phyloP scores from a whole-genome alignment of 2,329 filamentous ascomycete genomes.

The Stachybotrys echinatus region DNA sequence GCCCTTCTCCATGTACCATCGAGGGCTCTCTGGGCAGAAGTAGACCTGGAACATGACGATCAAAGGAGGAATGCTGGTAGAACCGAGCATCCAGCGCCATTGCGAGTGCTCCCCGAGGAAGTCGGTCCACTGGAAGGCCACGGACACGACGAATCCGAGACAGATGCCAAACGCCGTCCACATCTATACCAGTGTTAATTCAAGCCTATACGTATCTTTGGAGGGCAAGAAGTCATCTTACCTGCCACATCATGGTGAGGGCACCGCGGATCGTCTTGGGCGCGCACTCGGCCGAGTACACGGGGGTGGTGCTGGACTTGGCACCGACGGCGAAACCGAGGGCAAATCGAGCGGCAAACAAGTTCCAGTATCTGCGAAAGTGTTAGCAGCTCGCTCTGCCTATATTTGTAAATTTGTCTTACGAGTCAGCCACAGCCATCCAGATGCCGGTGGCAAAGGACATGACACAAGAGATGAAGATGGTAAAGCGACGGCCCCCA shows the following conservation, averaged over 20 bases:
- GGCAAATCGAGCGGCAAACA: constrained; percentile 25
- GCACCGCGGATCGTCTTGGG: constrained; percentile 33
- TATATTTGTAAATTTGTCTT: constrained; percentile 27
- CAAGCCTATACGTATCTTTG: too few species aligned
- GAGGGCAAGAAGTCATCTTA: background rate
- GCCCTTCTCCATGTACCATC: constrained; percentile 44
- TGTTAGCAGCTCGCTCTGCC: constrained; percentile 6
- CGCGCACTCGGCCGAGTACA: constrained; percentile 30
- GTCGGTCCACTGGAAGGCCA: constrained; percentile 20
- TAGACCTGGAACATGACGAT: constrained; percentile 47
- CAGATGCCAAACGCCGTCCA: constrained; percentile 31
- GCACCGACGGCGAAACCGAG: constrained; percentile 31
- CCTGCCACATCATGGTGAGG: constrained; percentile 32
- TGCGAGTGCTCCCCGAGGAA: constrained; percentile 27
- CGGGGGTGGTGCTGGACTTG: constrained; percentile 27
- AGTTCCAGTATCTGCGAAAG: constrained; percentile 10
- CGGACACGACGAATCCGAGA: constrained; percentile 31
- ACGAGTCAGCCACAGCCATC: constrained; percentile 51
- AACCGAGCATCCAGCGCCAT: constrained; percentile 38
- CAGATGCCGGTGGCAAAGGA: constrained; percentile 46
- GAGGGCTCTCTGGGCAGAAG: constrained; percentile 46
- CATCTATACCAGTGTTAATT: constrained; percentile 9
- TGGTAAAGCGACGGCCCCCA: constrained; percentile 59
- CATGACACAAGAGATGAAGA: constrained; percentile 55
- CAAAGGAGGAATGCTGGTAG: constrained; percentile 47